phyloP scores from a whole-genome alignment of 441 rosid species.

The Euphorbia schlechtendalii region DNA sequence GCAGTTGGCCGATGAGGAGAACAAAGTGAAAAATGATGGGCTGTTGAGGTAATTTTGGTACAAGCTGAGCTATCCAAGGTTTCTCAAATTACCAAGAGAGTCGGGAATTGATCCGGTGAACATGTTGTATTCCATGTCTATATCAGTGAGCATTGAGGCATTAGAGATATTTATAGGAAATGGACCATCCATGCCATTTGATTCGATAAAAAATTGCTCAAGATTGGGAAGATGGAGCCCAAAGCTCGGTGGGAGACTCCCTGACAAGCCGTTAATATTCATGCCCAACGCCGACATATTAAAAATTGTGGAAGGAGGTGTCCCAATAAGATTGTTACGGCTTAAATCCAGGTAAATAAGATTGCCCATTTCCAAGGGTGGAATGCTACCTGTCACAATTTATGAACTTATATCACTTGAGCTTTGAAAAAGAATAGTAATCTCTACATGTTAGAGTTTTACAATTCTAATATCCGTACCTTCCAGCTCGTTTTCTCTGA shows the following conservation, averaged over 20 bases:
- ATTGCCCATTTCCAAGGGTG: constrained; percentile 8
- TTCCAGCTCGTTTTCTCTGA: background rate
- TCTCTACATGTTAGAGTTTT: too few relatives aligned
- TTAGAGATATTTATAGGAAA: background rate
- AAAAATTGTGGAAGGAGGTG: constrained; percentile 10
- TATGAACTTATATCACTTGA: too few relatives aligned
- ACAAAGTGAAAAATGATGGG: background rate
- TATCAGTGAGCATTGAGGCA: background rate
- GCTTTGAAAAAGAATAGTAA: too few relatives aligned
- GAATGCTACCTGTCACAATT: background rate
- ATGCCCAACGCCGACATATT: constrained; percentile 3
- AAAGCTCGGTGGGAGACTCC: constrained; percentile 15
- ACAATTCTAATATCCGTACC: too few relatives aligned
- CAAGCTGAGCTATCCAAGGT: background rate
- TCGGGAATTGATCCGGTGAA: background rate
- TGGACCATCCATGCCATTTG: constrained; percentile 3
- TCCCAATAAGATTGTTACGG: background rate
- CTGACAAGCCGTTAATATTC: background rate
- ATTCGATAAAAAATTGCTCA: background rate
- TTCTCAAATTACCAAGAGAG: background rate
- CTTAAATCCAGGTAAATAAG: background rate
- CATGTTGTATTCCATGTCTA: background rate
- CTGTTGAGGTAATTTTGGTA: background rate
- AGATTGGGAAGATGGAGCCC: background rate
- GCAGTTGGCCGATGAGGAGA: background rate